A percentile compares a stretch with the other conserved stretches of the same genome.
Evolutionary conservation across 495 filamentous ascomycete species (phyloP).

Genomic region (Trichoderma virens): DNA sequence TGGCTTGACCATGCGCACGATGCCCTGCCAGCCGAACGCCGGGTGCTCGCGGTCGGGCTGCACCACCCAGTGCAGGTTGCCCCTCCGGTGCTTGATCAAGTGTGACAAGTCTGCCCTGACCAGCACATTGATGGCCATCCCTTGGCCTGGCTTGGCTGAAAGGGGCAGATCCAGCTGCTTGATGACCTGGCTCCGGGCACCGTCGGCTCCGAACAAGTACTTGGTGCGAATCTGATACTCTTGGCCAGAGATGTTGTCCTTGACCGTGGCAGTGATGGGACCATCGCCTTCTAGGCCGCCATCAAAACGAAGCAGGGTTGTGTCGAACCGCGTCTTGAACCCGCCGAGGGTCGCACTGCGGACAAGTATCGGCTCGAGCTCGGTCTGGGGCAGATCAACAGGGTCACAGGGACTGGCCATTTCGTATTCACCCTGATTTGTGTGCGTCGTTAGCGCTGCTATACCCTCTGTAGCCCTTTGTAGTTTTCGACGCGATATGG

Average conservation of each 20-base stretch:
- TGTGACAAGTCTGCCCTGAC: slow-evolving; percentile 46
- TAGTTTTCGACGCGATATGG: too few species aligned
- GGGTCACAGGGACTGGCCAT: slow-evolving; percentile 39
- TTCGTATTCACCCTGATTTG: slow-evolving; percentile 51
- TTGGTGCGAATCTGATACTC: slow-evolving; percentile 41
- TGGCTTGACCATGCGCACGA: slow-evolving; percentile 35
- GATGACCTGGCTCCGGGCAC: slow-evolving; percentile 44
- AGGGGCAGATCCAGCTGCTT: slow-evolving; percentile 35
- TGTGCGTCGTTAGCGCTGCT: too few species aligned
- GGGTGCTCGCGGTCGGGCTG: slow-evolving; percentile 28
- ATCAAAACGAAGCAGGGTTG: slow-evolving; percentile 27
- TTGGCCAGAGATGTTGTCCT: slow-evolving; percentile 32
- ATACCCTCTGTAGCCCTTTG: too few species aligned
- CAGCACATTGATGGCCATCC: slow-evolving; percentile 41
- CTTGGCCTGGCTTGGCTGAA: slow-evolving; percentile 29
- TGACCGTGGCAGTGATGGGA: slow-evolving; percentile 31
- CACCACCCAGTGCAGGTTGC: slow-evolving; percentile 50
- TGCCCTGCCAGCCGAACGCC: slow-evolving; percentile 26
- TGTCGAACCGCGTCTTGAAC: slow-evolving; percentile 38
- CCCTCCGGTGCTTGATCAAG: slow-evolving; percentile 37
- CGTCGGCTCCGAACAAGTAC: slow-evolving; percentile 54
- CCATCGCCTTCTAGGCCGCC: slow-evolving; percentile 18
- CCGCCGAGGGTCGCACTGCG: slow-evolving; percentile 34
- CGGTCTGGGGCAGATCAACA: slow-evolving; percentile 43
- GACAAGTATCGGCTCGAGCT: slow-evolving; percentile 44